phyloP scores from a whole-genome alignment of 495 filamentous ascomycete species.

The Lentithecium fluviatile region DNA sequence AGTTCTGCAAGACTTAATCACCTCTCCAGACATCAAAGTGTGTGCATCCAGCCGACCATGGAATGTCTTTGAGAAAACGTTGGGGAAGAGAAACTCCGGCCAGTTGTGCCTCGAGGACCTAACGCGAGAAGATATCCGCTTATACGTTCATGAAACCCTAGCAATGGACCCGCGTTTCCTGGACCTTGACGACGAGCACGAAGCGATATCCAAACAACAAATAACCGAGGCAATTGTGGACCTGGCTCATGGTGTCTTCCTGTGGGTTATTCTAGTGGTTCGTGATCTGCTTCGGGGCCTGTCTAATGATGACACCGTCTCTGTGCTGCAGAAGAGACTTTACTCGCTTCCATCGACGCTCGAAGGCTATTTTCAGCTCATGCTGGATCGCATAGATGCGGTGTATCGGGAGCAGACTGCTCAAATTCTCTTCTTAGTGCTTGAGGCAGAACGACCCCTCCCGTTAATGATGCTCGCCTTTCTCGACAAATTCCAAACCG shows the following conservation, averaged over 20 bases:
- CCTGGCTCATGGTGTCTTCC: slow-evolving; percentile 24
- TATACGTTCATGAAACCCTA: slow-evolving; percentile 5
- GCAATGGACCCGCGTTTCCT: slow-evolving; percentile 1
- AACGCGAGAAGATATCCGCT: slow-evolving; percentile 9
- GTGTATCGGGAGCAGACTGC: slow-evolving; percentile 11
- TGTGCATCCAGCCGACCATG: slow-evolving; percentile 55
- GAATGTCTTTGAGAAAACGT: slow-evolving; percentile 47
- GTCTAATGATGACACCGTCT: not conserved
- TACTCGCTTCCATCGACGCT: slow-evolving; percentile 4
- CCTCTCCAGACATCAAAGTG: slow-evolving; percentile 43
- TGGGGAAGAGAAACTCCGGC: slow-evolving; percentile 15
- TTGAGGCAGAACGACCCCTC: not conserved
- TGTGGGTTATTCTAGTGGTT: slow-evolving; percentile 27
- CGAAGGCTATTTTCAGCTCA: slow-evolving; percentile 13
- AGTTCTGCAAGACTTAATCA: slow-evolving; percentile 19
- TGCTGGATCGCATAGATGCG: slow-evolving; percentile 16
- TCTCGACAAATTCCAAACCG: not conserved
- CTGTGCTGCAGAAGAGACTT: slow-evolving; percentile 11
- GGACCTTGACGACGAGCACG: not conserved
- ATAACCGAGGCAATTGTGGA: slow-evolving; percentile 5
- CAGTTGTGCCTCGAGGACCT: slow-evolving; percentile 11
- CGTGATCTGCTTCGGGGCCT: slow-evolving; percentile 3
- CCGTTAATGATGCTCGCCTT: not conserved
- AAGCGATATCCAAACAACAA: not conserved
- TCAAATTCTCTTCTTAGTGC: not conserved